Percentiles rank a stretch among this genome's conserved stretches.
These are phyloP conservation scores for Acarospora socialis DNA, from an alignment of 2,329 filamentous ascomycete genomes.

Conservation along the genomic window DNA sequence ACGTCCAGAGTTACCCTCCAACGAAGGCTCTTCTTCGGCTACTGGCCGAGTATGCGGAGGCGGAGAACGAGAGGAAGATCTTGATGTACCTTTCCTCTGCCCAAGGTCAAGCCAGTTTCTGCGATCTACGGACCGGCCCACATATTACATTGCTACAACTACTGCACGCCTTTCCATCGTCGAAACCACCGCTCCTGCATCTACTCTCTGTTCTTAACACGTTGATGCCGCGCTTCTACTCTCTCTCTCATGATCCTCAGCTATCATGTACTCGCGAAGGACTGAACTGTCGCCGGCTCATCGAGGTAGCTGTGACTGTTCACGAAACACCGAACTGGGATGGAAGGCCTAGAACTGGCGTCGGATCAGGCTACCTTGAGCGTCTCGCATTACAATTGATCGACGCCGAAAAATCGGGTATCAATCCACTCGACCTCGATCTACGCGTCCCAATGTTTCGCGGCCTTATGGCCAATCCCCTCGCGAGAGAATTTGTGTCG, in stretches of 20 bases:
- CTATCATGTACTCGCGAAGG: constrained; percentile 57
- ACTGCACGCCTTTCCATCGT: constrained; percentile 79
- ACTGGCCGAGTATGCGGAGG: constrained; percentile 69
- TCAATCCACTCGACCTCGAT: constrained; percentile 38
- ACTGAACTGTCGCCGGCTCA: constrained; percentile 58
- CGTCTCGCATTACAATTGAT: constrained; percentile 63
- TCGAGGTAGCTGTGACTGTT: constrained; percentile 94
- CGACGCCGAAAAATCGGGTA: constrained; percentile 48
- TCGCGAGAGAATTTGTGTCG: constrained; percentile 78
- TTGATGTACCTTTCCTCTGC: constrained; percentile 73
- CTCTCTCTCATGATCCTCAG: constrained; percentile 88
- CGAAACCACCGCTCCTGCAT: constrained; percentile 71
- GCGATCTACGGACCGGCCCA: constrained; percentile 80
- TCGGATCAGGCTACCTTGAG: constrained; percentile 89
- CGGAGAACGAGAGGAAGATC: constrained; percentile 75
- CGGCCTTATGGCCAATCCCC: constrained; percentile 90
- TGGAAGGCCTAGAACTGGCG: constrained; percentile 57
- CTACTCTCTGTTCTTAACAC: constrained; percentile 69
- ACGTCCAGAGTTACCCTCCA: constrained; percentile 83
- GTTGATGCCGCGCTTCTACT: constrained; percentile 97
- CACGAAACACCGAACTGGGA: constrained; percentile 77
- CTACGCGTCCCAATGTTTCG: constrained; percentile 93
- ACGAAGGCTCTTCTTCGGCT: constrained; percentile 77
- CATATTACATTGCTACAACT: constrained; percentile 77
- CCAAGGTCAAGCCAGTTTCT: constrained; percentile 85